Evolutionary conservation across 176 grass and related monocot species (phyloP).

Genomic region (Panicum miliaceum): DNA sequence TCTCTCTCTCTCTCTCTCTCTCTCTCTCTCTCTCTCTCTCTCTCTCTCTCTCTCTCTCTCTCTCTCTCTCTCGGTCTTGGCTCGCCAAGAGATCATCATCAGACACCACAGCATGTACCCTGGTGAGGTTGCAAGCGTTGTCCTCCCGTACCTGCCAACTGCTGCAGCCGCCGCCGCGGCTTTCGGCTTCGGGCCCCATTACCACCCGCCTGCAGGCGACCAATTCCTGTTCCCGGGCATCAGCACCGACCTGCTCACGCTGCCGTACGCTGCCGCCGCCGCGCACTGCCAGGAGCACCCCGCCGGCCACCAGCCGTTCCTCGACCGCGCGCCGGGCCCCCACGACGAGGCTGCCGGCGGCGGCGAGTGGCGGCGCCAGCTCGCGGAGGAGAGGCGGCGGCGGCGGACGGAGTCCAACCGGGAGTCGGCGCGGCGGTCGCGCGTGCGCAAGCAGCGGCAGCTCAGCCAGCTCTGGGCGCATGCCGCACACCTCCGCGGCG

Average conservation of each 20-base stretch:
- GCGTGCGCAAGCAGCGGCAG: conserved; percentile 77
- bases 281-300: neutral
- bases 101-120: conserved; percentile 48
- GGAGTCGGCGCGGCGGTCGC: conserved; percentile 79
- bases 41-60: neutral
- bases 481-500: conserved; percentile 53
- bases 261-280: neutral
- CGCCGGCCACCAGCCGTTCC: conserved; percentile 35
- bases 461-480: conserved; percentile 62
- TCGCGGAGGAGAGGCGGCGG: conserved; percentile 67
- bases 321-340: neutral
- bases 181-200: conserved; percentile 47
- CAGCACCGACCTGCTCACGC: neutral
- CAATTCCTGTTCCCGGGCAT: conserved; percentile 42
- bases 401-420: conserved; percentile 74
- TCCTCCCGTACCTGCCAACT: conserved; percentile 32
- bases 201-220: conserved; percentile 38
- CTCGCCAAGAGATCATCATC: neutral
- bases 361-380: neutral
- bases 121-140: conserved; percentile 48
- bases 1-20: neutral
- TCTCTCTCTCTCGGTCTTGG: neutral
- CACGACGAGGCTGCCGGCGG: neutral
- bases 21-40: neutral
- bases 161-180: conserved; percentile 22